Evolutionary conservation across 164 flowering plant species (phyloP).

Genomic region (Dillenia turbinata): DNA sequence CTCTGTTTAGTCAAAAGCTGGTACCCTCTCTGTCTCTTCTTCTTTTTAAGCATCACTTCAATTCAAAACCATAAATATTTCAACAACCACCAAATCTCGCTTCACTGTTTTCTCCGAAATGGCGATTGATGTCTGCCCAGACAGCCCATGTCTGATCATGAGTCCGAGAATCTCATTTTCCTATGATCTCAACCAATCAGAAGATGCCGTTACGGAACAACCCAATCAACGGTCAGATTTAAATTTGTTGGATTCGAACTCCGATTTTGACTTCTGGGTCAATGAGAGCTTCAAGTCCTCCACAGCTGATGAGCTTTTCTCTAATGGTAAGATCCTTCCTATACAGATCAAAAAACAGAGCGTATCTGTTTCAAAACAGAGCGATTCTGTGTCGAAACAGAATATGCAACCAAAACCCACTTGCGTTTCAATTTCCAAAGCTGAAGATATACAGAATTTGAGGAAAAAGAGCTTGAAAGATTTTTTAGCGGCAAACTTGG

Average conservation of each 20-base stretch:
- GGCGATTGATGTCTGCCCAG: slow-evolving; percentile 64
- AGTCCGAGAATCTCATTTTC: slow-evolving; percentile 86
- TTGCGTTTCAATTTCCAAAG: slow-evolving; percentile 1
- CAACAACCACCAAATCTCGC: no score
- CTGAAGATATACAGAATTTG: slow-evolving; percentile 4
- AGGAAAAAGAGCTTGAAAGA: slow-evolving; percentile 59
- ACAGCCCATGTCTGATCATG: slow-evolving; percentile 28
- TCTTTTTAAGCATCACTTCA: no score
- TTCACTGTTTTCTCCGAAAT: slow-evolving; percentile 8
- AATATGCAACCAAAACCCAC: slow-evolving; percentile 5
- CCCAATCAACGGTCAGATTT: slow-evolving; percentile 23
- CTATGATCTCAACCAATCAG: slow-evolving; percentile 46
- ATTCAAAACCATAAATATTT: no score
- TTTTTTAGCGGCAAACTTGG: slow-evolving; percentile 29
- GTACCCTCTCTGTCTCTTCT: no score
- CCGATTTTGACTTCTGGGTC: slow-evolving; percentile 62
- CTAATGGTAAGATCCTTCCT: slow-evolving; percentile 67
- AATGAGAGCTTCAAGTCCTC: slow-evolving; percentile 28
- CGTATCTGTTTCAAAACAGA: background rate
- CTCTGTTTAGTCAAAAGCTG: no score
- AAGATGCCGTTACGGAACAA: slow-evolving; percentile 16
- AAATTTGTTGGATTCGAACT: slow-evolving; percentile 26
- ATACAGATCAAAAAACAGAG: slow-evolving; percentile 27
- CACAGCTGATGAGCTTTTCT: slow-evolving; percentile 74
- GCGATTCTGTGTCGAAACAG: background rate